These are phyloP conservation scores for Sphagnum magellanicum DNA, from an alignment of 228 moss, liverwort and hornwort species.

Conservation along the genomic window DNA sequence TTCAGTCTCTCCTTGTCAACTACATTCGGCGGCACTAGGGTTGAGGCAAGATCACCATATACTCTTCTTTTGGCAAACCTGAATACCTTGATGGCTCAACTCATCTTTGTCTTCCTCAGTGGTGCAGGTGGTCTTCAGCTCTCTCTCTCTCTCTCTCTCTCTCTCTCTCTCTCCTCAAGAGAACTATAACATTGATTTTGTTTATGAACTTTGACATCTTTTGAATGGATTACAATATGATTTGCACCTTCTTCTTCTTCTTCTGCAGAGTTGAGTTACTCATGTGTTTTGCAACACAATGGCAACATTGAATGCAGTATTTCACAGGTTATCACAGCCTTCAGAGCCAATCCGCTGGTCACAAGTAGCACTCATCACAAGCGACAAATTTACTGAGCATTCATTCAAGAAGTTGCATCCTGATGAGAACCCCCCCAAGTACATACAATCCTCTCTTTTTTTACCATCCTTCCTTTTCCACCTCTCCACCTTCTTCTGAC, in stretches of 20 bases:
- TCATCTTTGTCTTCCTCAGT: slow-evolving; percentile 54
- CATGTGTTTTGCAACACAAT: neutral
- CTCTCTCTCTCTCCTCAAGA: neutral
- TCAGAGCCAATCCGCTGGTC: slow-evolving; percentile 47
- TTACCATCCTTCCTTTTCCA: neutral
- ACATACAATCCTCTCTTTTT: slow-evolving; percentile 5
- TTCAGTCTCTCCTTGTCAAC: slow-evolving; percentile 53
- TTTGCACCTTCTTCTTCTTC: too few relatives aligned
- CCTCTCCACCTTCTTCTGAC: neutral
- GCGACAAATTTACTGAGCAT: slow-evolving; percentile 27
- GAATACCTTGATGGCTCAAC: slow-evolving; percentile 55
- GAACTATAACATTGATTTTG: too few relatives aligned
- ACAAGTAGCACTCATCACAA: slow-evolving; percentile 29
- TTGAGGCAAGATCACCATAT: slow-evolving; percentile 44
- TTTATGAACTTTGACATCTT: too few relatives aligned
- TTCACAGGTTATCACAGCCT: slow-evolving; percentile 54
- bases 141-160: neutral
- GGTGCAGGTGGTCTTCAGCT: slow-evolving; percentile 30
- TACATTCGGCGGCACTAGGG: slow-evolving; percentile 41
- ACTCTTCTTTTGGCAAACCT: slow-evolving; percentile 41
- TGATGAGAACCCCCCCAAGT: slow-evolving; percentile 31
- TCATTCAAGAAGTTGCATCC: slow-evolving; percentile 3
- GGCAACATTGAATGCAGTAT: slow-evolving; percentile 23
- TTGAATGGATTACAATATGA: too few relatives aligned
- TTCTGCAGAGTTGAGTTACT: too few relatives aligned